Evolutionary conservation across 225 moss, liverwort and hornwort genomes (phyloP).

Genomic region (Pleurozium schreberi): DNA sequence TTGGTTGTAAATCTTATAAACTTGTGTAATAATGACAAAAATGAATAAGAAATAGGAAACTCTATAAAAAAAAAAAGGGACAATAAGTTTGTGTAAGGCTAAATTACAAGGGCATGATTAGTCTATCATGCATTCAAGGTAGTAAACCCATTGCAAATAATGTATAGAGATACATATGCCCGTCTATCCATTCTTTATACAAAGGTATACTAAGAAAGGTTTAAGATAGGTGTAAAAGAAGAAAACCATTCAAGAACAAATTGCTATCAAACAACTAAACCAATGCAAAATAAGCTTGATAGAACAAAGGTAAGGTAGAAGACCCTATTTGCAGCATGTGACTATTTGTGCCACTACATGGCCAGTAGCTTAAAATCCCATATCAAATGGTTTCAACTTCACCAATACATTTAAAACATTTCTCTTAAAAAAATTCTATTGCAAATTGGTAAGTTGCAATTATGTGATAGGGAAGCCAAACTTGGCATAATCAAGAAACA

Average conservation of each 20-base stretch:
- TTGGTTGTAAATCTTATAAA: neutral
- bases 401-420: neutral
- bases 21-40: neutral
- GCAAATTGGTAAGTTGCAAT: neutral
- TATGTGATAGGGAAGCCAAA: neutral
- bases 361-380: neutral
- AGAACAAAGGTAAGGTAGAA: neutral
- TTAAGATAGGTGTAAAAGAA: neutral
- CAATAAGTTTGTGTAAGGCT: neutral
- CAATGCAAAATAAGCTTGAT: too few species aligned
- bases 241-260: neutral
- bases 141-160: too few species aligned
- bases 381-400: neutral
- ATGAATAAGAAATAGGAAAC: neutral
- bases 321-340: too few species aligned
- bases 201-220: too few species aligned
- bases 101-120: neutral
- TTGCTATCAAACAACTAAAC: neutral
- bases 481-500: neutral
- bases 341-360: too few species aligned
- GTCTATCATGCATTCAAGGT: neutral
- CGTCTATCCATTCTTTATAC: neutral
- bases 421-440: neutral
- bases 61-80: neutral
- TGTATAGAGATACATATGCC: neutral